Conservation (phyloP, 257 asterid species). For the Fraxinus quadrangulata region DNA sequence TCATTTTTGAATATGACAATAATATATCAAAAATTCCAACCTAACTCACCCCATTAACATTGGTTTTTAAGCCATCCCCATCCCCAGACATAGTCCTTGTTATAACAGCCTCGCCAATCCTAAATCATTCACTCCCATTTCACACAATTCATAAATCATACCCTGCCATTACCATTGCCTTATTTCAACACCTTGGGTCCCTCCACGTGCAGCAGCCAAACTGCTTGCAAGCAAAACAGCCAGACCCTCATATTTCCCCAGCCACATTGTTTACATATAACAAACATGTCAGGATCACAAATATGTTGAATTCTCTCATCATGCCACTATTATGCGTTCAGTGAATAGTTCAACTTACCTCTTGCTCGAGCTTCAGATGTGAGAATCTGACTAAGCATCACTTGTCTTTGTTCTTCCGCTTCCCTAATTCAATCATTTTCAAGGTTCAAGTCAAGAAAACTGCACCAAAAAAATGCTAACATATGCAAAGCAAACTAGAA, state of each 20-base stretch:
- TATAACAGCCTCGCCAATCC: not conserved
- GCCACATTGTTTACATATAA: not conserved
- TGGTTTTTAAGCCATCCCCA: not conserved
- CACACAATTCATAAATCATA: not conserved
- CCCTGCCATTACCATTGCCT: not conserved
- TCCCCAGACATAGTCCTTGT: not conserved
- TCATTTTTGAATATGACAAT: too few species aligned
- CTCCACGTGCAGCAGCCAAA: not conserved
- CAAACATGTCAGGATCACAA: not conserved
- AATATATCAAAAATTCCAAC: too few species aligned
- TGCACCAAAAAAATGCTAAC: not conserved
- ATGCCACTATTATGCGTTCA: not conserved
- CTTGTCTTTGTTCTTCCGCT: conserved; percentile 85
- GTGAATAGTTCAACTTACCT: conserved; percentile 42
- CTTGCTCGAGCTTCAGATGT: conserved; percentile 87
- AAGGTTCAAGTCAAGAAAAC: conserved; percentile 25
- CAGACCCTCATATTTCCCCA: not conserved
- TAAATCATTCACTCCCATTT: not conserved
- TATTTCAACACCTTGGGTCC: not conserved
- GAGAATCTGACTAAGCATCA: conserved; percentile 78
- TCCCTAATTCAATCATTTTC: conserved; percentile 54
- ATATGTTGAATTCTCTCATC: not conserved
- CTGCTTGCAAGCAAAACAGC: not conserved
- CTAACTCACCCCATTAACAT: not conserved
- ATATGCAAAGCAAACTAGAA: not conserved